These are phyloP conservation scores for Takakia lepidozioides DNA, from an alignment of 225 moss, liverwort and hornwort species.

Conservation along the genomic window DNA sequence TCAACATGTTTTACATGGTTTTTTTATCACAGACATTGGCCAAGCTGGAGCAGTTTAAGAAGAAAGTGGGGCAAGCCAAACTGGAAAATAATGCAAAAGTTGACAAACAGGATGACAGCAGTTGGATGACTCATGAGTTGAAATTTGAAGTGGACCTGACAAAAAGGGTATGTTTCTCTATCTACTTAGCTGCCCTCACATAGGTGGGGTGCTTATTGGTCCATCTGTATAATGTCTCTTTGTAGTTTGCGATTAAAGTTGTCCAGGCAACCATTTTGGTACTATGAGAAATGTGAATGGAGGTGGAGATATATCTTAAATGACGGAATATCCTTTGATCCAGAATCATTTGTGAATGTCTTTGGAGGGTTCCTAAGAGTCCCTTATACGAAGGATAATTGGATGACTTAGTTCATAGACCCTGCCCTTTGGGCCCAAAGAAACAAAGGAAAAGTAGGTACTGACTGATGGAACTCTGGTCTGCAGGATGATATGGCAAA, in stretches of 20 bases:
- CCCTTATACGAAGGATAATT: too few relatives aligned
- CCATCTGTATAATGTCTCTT: not conserved
- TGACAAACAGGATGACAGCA: conserved; percentile 33
- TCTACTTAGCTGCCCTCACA: conserved; percentile 1
- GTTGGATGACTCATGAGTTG: conserved; percentile 74
- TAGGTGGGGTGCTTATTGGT: not conserved
- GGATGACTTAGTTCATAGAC: too few relatives aligned
- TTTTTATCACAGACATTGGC: conserved; percentile 89
- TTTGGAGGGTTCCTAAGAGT: too few relatives aligned
- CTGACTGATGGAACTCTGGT: too few relatives aligned
- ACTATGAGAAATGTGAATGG: too few relatives aligned
- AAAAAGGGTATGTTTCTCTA: conserved; percentile 37
- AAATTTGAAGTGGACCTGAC: conserved; percentile 67
- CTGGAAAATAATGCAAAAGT: conserved; percentile 26
- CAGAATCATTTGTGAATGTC: too few relatives aligned
- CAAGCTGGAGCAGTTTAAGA: conserved; percentile 71
- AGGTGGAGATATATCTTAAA: not conserved
- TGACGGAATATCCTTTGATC: too few relatives aligned
- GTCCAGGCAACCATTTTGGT: not conserved
- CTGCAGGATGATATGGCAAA: conserved; percentile 85
- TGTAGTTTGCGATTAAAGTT: not conserved
- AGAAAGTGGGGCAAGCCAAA: conserved; percentile 37
- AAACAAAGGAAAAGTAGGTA: too few relatives aligned
- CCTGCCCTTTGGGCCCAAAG: too few relatives aligned
- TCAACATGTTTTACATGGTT: too few relatives aligned